phyloP scores from a whole-genome alignment of 1,139 yeast species.

The Protomyces inundatus region DNA sequence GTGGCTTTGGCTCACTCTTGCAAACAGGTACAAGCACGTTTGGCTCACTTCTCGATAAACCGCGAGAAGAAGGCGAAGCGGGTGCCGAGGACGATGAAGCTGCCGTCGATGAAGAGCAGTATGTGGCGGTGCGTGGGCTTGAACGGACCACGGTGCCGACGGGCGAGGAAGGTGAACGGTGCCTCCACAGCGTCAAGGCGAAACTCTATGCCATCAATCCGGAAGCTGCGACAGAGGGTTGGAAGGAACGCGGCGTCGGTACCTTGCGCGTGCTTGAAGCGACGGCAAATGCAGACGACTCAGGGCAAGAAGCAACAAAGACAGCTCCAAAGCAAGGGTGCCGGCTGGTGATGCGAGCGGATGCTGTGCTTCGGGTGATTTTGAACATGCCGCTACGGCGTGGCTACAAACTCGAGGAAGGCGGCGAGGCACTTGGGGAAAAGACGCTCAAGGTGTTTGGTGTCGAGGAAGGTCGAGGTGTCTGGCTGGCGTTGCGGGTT shows the following conservation, averaged over 20 bases:
- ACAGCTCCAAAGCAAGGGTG: not conserved
- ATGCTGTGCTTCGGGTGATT: constrained; percentile 76
- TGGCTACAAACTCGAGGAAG: constrained; percentile 12
- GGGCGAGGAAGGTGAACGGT: constrained; percentile 83
- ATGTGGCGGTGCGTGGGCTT: constrained; percentile 20
- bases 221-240: constrained; percentile 50
- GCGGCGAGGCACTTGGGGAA: constrained; percentile 22
- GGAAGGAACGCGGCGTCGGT: constrained; percentile 97
- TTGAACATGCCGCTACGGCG: constrained; percentile 59
- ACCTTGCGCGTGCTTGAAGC: constrained; percentile 58
- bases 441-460: constrained; percentile 15
- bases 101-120: constrained; percentile 19
- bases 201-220: constrained; percentile 74
- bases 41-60: not conserved
- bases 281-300: constrained; percentile 31
- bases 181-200: constrained; percentile 64
- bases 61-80: not conserved
- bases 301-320: not conserved
- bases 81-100: not conserved
- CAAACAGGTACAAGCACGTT: not conserved
- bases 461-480: constrained; percentile 14
- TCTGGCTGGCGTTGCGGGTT: constrained; percentile 22
- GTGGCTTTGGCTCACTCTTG: not conserved
- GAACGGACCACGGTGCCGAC: constrained; percentile 41
- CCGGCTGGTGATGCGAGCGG: constrained; percentile 70